These are phyloP conservation scores for Populus trichocarpa DNA, from an alignment of 441 rosid species.

Conservation along the genomic window DNA sequence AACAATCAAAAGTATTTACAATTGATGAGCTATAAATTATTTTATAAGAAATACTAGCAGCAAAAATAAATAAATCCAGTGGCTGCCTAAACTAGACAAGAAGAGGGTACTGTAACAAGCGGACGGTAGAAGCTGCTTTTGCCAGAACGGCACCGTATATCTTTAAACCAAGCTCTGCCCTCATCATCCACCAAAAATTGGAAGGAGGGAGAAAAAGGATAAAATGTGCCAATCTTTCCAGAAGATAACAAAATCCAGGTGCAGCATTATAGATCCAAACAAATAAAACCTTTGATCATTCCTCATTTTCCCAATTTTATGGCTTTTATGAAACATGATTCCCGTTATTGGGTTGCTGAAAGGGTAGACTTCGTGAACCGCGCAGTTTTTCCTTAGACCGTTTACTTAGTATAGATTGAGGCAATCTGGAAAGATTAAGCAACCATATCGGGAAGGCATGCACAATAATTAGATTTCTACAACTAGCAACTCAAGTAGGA, in stretches of 20 bases:
- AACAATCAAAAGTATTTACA: no score
- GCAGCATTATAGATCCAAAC: conserved; percentile 5
- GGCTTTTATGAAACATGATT: conserved; percentile 22
- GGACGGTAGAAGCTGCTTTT: background rate
- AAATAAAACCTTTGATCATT: background rate
- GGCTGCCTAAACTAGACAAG: background rate
- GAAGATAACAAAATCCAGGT: conserved; percentile 2
- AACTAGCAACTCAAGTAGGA: no score
- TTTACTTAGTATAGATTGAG: conserved; percentile 31
- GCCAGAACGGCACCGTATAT: background rate
- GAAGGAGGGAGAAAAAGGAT: background rate
- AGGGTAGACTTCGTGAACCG: conserved; percentile 22
- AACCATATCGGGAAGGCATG: background rate
- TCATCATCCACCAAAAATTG: background rate
- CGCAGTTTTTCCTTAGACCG: conserved; percentile 27
- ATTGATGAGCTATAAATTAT: no score
- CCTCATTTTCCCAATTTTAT: background rate
- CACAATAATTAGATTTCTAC: background rate
- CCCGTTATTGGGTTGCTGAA: conserved; percentile 27
- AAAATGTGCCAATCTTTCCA: conserved; percentile 18
- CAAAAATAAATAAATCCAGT: no score
- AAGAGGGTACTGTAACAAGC: background rate
- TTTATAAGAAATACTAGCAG: no score
- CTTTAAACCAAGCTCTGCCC: background rate
- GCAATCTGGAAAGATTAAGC: conserved; percentile 28